Conservation (phyloP, 2,329 filamentous ascomycete species). For the Aspergillus sergii region DNA sequence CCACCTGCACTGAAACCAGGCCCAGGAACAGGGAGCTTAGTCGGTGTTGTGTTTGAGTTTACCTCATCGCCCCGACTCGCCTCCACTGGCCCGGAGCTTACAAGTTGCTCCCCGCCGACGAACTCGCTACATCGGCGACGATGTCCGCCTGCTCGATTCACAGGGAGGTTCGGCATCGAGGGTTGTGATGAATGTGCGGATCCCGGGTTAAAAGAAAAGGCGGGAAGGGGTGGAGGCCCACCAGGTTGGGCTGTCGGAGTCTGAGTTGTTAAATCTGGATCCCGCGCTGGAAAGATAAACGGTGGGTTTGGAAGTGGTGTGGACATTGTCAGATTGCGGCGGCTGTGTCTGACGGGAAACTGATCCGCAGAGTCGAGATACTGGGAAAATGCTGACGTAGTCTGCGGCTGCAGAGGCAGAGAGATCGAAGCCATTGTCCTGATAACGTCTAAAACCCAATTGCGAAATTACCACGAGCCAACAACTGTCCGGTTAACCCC, state of each 20-base stretch:
- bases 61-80: constrained; percentile 37
- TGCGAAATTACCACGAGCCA: constrained; percentile 6
- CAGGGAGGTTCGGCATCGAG: constrained; percentile 57
- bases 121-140: constrained; percentile 83
- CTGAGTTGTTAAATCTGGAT: constrained; percentile 31
- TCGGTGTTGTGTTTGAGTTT: constrained; percentile 22
- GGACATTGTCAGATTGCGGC: constrained; percentile 32
- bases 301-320: constrained; percentile 59
- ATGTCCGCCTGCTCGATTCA: constrained; percentile 60
- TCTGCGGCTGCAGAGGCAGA: constrained; percentile 34
- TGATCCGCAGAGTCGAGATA: constrained; percentile 29
- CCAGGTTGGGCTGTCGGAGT: constrained; percentile 55
- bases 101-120: constrained; percentile 66
- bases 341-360: constrained; percentile 23
- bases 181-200: constrained; percentile 47
- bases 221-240: constrained; percentile 35
- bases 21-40: constrained; percentile 32
- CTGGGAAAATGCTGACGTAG: constrained; percentile 28
- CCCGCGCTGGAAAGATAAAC: constrained; percentile 63
- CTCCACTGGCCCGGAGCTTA: constrained; percentile 65
- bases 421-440: constrained; percentile 41
- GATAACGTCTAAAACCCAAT: constrained; percentile 8
- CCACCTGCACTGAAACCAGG: constrained; percentile 47
- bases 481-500: constrained; percentile 9
- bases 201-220: constrained; percentile 43